Percentiles rank a stretch among this genome's conserved stretches.
phyloP scores from a whole-genome alignment of 164 flowering plant species.

The Litsea cubeba region DNA sequence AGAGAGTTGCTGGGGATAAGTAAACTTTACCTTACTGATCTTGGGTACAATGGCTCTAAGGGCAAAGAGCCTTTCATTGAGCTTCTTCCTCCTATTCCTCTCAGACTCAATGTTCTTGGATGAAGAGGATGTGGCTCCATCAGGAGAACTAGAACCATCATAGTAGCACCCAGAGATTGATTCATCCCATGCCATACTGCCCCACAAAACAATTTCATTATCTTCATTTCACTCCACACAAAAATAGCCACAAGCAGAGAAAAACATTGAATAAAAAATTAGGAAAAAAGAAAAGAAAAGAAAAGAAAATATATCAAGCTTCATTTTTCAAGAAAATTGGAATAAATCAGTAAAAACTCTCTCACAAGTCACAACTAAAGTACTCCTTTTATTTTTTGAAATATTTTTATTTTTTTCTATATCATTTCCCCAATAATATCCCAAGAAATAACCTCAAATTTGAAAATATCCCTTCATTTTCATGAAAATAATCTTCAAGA shows the following conservation, averaged over 20 bases:
- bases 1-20: neutral
- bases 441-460: too few species aligned
- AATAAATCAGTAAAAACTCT: neutral
- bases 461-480: neutral
- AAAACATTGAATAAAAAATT: too few species aligned
- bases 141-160: slow-evolving; percentile 82
- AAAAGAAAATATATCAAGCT: too few species aligned
- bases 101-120: slow-evolving; percentile 81
- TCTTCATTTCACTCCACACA: neutral
- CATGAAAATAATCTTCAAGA: too few species aligned
- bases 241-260: too few species aligned
- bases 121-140: slow-evolving; percentile 42
- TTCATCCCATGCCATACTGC: slow-evolving; percentile 49
- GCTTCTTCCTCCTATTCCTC: slow-evolving; percentile 94
- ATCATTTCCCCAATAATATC: too few species aligned
- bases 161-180: slow-evolving; percentile 44
- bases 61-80: slow-evolving; percentile 72
- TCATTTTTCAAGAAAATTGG: neutral
- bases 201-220: slow-evolving; percentile 17
- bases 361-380: neutral
- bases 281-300: too few species aligned
- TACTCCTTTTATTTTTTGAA: too few species aligned
- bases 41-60: slow-evolving; percentile 85
- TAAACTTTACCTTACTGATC: slow-evolving; percentile 68
- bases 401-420: too few species aligned